Base-by-base conservation (phyloP, 345 rosid species). In the Eucalyptus caleyi region DNA sequence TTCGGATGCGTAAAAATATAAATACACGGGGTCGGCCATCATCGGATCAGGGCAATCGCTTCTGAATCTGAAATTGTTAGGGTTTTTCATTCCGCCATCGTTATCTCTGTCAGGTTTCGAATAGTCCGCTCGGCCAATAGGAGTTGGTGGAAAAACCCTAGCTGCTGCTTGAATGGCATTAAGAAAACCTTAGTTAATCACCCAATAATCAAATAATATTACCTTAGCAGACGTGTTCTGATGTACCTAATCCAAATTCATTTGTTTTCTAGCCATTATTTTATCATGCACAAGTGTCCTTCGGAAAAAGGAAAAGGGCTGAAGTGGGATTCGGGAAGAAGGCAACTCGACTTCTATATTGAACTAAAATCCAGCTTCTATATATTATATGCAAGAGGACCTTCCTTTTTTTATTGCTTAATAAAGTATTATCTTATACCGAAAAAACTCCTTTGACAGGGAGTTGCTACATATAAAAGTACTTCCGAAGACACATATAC, bases 241-340 rank as follows among this genome's bases (percentile, higher is more conserved):
- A 91, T 89, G 62, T 87, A 92, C 95, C 95, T 93, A 92, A 92
- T 89, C 94, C 94, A 93, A 94, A 87, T 88, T 88, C 51, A 88
- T 90, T 86, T 89, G 91, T 89, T 77, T 72, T 88, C 87, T 88
- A 89, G 81, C 80, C 50, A 51, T 40, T 87, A 21, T 54, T 54
- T 53, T 87, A 27, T 62, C 83, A 62, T 26, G 86, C 54, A 26
- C 56, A 87, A 72, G 50, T 88, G 56, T 88, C 81, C 30, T 49
- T 87, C 62, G 16, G 18, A 18, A 81, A 42, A 62, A 24, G 83
- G 16, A 6, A 88, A 72, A 47, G 87, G 87, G 72, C 60, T 49
- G 88, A 87, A 88, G 87, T 62, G 81, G 77, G 91, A 86, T 89
- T 65, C 69, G 34, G 65, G 90, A 86, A 56, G 40, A 53, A 54